phyloP scores from a whole-genome alignment of 306 rosid genomes.

The Myrica gale region DNA sequence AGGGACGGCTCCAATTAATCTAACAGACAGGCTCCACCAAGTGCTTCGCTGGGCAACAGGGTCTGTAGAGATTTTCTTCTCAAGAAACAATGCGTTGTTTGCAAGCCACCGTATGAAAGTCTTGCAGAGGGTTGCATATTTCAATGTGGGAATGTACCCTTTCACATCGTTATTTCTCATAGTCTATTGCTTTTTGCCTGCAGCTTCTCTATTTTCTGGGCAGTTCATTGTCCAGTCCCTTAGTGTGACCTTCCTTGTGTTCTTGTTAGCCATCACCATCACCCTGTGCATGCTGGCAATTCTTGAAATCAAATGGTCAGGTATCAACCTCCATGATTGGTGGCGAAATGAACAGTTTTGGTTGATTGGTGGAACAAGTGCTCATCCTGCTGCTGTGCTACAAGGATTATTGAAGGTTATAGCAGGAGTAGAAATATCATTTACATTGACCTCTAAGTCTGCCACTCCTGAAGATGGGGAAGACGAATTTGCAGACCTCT shows the following conservation, averaged over 20 bases:
- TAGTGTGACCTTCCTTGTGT: conserved; percentile 56
- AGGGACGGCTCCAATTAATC: conserved; percentile 81
- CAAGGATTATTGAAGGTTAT: conserved; percentile 81
- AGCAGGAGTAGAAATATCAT: conserved; percentile 84
- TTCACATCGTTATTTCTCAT: conserved; percentile 79
- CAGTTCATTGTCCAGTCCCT: conserved; percentile 75
- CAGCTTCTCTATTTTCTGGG: conserved; percentile 71
- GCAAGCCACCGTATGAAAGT: conserved; percentile 76
- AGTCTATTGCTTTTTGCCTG: conserved; percentile 78
- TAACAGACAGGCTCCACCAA: conserved; percentile 81
- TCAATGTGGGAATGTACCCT: conserved; percentile 90
- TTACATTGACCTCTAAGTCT: conserved; percentile 76
- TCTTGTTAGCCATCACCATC: conserved; percentile 67
- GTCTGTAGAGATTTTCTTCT: conserved; percentile 81
- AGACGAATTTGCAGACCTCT: conserved; percentile 76
- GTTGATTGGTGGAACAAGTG: conserved; percentile 87
- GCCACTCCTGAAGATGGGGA: conserved; percentile 74
- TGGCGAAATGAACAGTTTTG: conserved; percentile 92
- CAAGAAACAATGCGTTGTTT: conserved; percentile 69
- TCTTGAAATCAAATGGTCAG: conserved; percentile 84
- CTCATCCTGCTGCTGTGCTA: conserved; percentile 80
- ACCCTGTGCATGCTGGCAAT: conserved; percentile 73
- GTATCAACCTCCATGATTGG: conserved; percentile 79
- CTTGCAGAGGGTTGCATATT: conserved; percentile 81
- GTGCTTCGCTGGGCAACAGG: conserved; percentile 92